Evolutionary conservation across 2,329 filamentous ascomycete species (phyloP).

Genomic region (Pseudonectria buxi): DNA sequence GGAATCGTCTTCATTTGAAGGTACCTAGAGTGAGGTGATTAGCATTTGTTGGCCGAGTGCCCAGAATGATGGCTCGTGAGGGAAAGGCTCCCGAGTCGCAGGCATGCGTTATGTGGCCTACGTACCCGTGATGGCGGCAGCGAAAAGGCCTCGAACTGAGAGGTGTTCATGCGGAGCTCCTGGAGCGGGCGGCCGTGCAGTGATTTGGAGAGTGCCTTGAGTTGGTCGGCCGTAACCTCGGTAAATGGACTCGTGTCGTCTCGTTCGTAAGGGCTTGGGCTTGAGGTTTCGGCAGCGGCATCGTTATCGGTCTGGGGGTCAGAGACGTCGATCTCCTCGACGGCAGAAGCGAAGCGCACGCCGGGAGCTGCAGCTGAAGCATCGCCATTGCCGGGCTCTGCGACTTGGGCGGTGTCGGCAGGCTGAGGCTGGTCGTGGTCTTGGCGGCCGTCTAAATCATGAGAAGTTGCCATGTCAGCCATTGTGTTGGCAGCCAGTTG

Average conservation of each 20-base stretch:
- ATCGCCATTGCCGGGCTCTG: conserved; percentile 4
- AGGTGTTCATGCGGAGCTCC: conserved; percentile 75
- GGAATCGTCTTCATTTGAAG: conserved; percentile 54
- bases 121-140: conserved; percentile 76
- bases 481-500: conserved; percentile 10
- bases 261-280: not conserved
- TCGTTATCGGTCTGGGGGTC: conserved; percentile 14
- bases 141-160: conserved; percentile 85
- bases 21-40: conserved; percentile 36
- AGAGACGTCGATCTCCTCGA: conserved; percentile 53
- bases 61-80: conserved; percentile 6
- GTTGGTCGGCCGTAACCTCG: conserved; percentile 52
- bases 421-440: not conserved
- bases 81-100: no score
- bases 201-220: conserved; percentile 64
- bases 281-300: conserved; percentile 12
- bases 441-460: not conserved
- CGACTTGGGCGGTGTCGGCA: not conserved
- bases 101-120: conserved; percentile 15
- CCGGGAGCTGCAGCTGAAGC: conserved; percentile 31
- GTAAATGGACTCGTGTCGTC: conserved; percentile 26
- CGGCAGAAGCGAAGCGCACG: conserved; percentile 66
- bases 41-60: not conserved
- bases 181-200: conserved; percentile 72
- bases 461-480: conserved; percentile 7